Evolutionary conservation across 345 rosid species (phyloP).

Genomic region (Citrus australasica): DNA sequence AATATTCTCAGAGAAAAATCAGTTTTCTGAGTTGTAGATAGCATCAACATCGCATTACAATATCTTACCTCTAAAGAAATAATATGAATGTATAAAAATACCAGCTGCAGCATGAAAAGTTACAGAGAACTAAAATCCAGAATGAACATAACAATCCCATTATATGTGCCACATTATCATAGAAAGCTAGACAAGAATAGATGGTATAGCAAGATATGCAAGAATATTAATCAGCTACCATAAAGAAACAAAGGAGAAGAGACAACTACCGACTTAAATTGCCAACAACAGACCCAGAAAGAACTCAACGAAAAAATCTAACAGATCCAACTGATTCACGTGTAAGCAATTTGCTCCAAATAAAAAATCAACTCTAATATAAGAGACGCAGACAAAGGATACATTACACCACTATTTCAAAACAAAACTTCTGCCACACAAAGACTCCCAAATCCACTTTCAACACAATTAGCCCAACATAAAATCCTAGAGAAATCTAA

Average conservation of each 20-base stretch:
- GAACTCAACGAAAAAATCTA: background rate
- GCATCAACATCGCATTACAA: background rate
- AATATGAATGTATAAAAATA: background rate
- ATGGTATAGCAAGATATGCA: background rate
- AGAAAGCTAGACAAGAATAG: background rate
- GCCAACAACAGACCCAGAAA: background rate
- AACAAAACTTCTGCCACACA: background rate
- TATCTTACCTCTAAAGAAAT: background rate
- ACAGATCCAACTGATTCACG: background rate
- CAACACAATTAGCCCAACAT: background rate
- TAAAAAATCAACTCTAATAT: background rate
- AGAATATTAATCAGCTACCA: background rate
- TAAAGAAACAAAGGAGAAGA: background rate
- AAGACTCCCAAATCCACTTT: slow-evolving; percentile 2
- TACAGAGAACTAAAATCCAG: background rate
- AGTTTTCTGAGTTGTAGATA: background rate
- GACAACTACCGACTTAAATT: background rate
- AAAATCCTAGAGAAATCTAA: background rate
- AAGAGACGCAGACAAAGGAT: background rate
- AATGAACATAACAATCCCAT: background rate
- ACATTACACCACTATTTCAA: background rate
- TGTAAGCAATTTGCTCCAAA: background rate
- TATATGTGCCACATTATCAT: background rate
- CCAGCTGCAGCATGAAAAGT: background rate
- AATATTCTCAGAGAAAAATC: background rate